Percentiles rank a stretch among this genome's conserved stretches.
phyloP scores from a whole-genome alignment of 805 yeast genomes.

The Cyberlindnera euphorbiiphila region DNA sequence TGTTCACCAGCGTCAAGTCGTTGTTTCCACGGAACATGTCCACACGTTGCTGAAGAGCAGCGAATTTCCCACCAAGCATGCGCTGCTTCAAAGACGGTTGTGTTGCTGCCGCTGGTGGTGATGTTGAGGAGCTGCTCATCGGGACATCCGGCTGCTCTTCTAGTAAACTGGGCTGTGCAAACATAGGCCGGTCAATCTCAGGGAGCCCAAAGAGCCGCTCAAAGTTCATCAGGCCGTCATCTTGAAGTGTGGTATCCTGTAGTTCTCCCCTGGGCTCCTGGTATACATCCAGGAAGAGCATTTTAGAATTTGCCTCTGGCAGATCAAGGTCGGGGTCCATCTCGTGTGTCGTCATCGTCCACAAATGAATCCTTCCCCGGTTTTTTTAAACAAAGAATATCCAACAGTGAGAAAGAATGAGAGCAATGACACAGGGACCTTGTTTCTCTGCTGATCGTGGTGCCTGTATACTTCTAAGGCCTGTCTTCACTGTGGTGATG shows the following conservation, averaged over 20 bases:
- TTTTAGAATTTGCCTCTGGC: too few relatives aligned
- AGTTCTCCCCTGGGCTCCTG: background rate
- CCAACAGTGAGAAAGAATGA: too few relatives aligned
- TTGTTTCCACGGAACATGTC: background rate
- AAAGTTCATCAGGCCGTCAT: background rate
- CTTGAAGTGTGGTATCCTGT: background rate
- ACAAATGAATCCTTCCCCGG: too few relatives aligned
- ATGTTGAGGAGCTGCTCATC: background rate
- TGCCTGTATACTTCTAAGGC: too few relatives aligned
- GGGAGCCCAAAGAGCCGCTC: background rate
- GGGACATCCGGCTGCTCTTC: background rate
- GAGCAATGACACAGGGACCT: too few relatives aligned
- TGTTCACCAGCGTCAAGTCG: background rate
- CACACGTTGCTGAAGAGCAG: conserved; percentile 6
- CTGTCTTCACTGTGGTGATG: too few relatives aligned
- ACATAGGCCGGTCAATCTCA: background rate
- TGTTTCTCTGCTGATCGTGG: too few relatives aligned
- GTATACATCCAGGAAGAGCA: background rate
- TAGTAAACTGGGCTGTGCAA: background rate
- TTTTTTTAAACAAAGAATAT: too few relatives aligned
- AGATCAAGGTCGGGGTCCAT: background rate
- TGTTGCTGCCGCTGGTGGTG: background rate
- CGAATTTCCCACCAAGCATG: conserved; percentile 6
- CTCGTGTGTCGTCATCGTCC: too few relatives aligned
- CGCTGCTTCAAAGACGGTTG: conserved; percentile 9